Percentiles rank a stretch among this genome's conserved stretches.
Conservation (phyloP, 1,284 basidiomycete genomes). For the Leccinum pachyderme region DNA sequence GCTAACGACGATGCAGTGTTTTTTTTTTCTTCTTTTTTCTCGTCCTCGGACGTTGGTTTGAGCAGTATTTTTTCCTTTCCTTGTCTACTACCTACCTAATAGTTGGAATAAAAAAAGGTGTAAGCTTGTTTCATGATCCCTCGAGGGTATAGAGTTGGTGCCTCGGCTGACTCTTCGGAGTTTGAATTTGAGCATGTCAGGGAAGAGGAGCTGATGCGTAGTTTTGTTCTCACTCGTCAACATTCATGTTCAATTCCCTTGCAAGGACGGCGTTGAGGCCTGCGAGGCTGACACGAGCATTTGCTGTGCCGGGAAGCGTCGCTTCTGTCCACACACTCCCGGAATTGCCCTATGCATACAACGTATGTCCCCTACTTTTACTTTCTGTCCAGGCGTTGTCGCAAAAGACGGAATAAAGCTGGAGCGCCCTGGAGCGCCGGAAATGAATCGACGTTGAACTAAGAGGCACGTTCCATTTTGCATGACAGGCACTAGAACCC, state of each 20-base stretch:
- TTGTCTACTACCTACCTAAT: constrained; percentile 3
- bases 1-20: background rate
- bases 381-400: background rate
- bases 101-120: constrained; percentile 8
- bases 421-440: background rate
- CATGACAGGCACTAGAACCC: constrained; percentile 64
- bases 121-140: constrained; percentile 4
- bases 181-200: constrained; percentile 2
- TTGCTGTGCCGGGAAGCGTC: constrained; percentile 34
- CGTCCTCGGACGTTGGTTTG: constrained; percentile 2
- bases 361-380: constrained; percentile 48
- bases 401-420: background rate
- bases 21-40: too few relatives aligned
- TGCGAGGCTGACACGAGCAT: constrained; percentile 37
- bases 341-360: constrained; percentile 86
- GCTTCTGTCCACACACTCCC: constrained; percentile 72
- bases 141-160: constrained; percentile 25
- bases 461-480: background rate
- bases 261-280: constrained; percentile 42
- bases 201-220: background rate
- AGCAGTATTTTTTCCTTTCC: background rate
- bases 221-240: background rate
- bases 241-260: constrained; percentile 45
- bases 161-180: constrained; percentile 4
- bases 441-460: background rate